Base-by-base conservation (phyloP, 1,139 yeast species). In the Candida freyschussii region DNA sequence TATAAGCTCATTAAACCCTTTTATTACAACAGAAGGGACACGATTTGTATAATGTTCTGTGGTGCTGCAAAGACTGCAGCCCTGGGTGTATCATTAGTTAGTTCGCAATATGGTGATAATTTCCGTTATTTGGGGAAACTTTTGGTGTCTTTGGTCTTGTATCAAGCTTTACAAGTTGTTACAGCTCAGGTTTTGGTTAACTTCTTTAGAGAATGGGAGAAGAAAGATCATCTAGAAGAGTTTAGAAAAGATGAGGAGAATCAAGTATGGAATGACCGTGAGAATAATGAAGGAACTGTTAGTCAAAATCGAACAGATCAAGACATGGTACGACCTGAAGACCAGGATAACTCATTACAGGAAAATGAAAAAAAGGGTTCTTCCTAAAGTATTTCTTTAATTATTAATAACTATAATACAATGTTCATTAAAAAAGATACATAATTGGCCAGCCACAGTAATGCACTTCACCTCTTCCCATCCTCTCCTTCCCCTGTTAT, bases 51-150 rank as follows among this genome's bases (percentile, higher is more conserved):
- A 29, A 71, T 86, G 79, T 69, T 85, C 37, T 85, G 95, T 57
- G 95, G 95, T 6, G 93, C 95, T 2, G 95, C 96, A 4, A 86
- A 86, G 55, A 85, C 95, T 0, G 95, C 95, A 0, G 95, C 95
- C 0, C 64, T 86, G 33, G 96, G 96, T 27, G 94, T 86, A 2
- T 82, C 95, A 2, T 65, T 86, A 36, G 67, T 83, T 8, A 66
- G 86, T 1, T 74, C 95, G 0, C 95, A 86, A 56, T 86, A 84
- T 54, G 93, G 94, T 7, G 59, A 75, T 5, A 50, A 67, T 30
- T 72, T 72, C 44, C 68, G 69, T 6, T 64, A 75, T 43, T 62
- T 85, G 41, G 96, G 95, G 16, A 72, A 75, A 36, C 59, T 86
- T 25, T 62, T 87, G 25, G 86, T 85, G 5, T 93, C 96, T 0